phyloP scores from a whole-genome alignment of 345 rosid species.

The Salix koriyanagi region DNA sequence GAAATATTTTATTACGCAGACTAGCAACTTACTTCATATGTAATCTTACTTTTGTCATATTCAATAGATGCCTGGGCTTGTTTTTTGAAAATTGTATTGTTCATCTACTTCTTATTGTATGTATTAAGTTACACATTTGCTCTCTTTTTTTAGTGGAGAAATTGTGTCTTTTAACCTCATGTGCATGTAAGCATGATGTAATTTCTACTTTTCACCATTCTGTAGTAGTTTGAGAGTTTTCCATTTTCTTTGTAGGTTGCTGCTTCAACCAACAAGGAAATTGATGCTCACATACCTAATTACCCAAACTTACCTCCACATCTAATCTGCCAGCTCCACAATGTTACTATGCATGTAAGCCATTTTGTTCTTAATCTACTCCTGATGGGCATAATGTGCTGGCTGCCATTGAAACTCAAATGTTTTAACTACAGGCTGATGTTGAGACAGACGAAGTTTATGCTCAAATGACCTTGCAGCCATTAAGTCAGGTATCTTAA shows the following conservation, averaged over 20 bases:
- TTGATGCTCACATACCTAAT: slow-evolving; percentile 1
- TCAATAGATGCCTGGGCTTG: background rate
- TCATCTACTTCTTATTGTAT: background rate
- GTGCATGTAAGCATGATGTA: background rate
- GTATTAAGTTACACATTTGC: background rate
- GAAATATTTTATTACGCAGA: background rate
- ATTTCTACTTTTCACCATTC: background rate
- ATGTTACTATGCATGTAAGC: background rate
- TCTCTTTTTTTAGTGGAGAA: background rate
- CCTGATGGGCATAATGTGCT: background rate
- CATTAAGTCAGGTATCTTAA: background rate
- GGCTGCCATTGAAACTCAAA: background rate
- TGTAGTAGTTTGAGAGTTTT: background rate
- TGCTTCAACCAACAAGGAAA: background rate
- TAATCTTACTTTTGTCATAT: background rate
- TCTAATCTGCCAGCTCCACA: background rate
- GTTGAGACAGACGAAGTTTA: background rate
- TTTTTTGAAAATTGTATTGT: background rate
- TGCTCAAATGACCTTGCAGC: background rate
- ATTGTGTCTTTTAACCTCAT: background rate
- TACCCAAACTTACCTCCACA: background rate
- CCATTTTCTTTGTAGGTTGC: background rate
- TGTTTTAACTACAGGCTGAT: background rate
- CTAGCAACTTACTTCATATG: background rate
- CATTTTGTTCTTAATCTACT: background rate